phyloP scores from a whole-genome alignment of 306 rosid genomes.

The Dicorynia guianensis region DNA sequence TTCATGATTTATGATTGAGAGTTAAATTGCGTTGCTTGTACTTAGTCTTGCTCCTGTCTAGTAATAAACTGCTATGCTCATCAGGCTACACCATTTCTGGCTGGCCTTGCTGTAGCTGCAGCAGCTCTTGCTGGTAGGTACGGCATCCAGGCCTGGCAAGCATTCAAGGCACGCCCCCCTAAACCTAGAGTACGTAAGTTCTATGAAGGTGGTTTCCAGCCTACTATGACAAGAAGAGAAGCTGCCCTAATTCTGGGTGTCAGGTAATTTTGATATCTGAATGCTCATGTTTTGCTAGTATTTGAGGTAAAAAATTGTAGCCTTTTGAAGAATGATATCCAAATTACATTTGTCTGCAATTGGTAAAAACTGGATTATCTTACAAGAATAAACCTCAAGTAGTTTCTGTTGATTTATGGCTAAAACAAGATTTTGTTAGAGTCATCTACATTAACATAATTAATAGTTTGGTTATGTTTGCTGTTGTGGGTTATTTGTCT shows the following conservation, averaged over 20 bases:
- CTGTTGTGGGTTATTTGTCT: background rate
- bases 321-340: conserved; percentile 5
- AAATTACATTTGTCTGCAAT: background rate
- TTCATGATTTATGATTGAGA: background rate
- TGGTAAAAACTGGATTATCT: background rate
- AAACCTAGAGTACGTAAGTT: conserved; percentile 60
- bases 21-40: background rate
- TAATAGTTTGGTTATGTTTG: background rate
- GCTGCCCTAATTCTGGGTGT: conserved; percentile 80
- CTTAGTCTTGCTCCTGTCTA: background rate
- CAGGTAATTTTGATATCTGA: conserved; percentile 54
- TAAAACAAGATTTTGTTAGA: background rate
- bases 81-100: conserved; percentile 77
- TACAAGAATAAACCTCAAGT: too few relatives aligned
- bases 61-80: conserved; percentile 34
- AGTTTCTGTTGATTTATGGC: background rate
- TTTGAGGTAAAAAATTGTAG: background rate
- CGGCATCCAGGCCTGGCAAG: conserved; percentile 77
- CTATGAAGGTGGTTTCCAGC: conserved; percentile 79
- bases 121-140: conserved; percentile 78
- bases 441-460: background rate
- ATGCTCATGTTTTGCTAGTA: background rate
- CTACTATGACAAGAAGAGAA: conserved; percentile 74
- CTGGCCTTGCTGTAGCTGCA: conserved; percentile 78
- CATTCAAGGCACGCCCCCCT: conserved; percentile 66